Percentiles rank a stretch among this genome's conserved stretches.
These are phyloP conservation scores for Pistacia vera DNA, from an alignment of 345 rosid species.

Conservation along the genomic window DNA sequence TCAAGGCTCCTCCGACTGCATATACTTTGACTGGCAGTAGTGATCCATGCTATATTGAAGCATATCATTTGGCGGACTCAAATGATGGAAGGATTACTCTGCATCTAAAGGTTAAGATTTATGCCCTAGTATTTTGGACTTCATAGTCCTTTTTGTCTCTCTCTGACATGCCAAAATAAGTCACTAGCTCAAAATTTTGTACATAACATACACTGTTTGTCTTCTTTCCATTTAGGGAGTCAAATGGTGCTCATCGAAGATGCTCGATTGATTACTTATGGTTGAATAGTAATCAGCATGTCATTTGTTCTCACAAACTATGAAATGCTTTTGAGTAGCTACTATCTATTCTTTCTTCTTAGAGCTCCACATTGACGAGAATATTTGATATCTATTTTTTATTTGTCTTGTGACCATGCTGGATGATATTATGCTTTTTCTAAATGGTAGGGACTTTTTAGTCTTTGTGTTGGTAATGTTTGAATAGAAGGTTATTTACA, in stretches of 20 bases:
- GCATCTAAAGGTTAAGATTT: conserved; percentile 73
- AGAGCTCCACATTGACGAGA: background rate
- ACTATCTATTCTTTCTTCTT: background rate
- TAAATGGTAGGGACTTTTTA: background rate
- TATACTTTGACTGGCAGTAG: conserved; percentile 88
- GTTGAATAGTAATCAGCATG: background rate
- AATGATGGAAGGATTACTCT: conserved; percentile 93
- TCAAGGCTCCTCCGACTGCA: conserved; percentile 82
- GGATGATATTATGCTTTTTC: background rate
- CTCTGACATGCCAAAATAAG: background rate
- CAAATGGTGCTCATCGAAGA: background rate
- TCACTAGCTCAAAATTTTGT: background rate
- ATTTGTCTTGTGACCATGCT: background rate
- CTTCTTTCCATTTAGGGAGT: background rate
- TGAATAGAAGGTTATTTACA: too few species aligned
- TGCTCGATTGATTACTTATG: background rate
- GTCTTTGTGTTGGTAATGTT: background rate
- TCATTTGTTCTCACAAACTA: background rate
- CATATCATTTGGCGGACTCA: conserved; percentile 94
- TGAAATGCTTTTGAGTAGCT: background rate
- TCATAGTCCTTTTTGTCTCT: background rate
- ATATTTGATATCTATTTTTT: background rate
- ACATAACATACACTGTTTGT: background rate
- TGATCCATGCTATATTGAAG: conserved; percentile 97
- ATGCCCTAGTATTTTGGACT: background rate